phyloP scores from a whole-genome alignment of 805 yeast species.

The Yarrowia divulgata region DNA sequence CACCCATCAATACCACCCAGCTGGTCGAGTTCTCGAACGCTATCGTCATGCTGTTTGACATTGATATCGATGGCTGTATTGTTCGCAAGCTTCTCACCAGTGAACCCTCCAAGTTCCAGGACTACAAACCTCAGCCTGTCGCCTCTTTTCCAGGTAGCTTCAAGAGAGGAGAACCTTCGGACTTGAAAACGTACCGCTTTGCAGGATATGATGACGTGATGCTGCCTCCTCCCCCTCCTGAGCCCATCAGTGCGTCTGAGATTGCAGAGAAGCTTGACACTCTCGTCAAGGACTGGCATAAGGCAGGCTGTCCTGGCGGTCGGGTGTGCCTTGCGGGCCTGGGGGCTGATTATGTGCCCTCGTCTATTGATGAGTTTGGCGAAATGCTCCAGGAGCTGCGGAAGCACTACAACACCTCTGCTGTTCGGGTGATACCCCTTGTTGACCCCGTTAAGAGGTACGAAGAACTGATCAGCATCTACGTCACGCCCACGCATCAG shows the following conservation, averaged over 20 bases:
- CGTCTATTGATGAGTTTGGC: constrained; percentile 15
- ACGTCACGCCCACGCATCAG: neutral
- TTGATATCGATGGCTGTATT: constrained; percentile 17
- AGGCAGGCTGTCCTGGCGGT: constrained; percentile 4
- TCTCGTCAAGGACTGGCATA: constrained; percentile 10
- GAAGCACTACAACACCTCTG: constrained; percentile 8
- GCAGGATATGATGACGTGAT: neutral
- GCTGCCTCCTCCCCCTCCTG: neutral
- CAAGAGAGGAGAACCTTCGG: neutral
- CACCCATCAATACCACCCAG: constrained; percentile 1
- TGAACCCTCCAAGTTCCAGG: constrained; percentile 1
- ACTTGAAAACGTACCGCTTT: neutral
- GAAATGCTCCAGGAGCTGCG: constrained; percentile 8
- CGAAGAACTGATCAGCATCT: neutral
- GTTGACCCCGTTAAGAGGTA: constrained; percentile 14
- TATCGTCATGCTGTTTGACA: constrained; percentile 7
- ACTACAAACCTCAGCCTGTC: constrained; percentile 13
- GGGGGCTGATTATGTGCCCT: neutral
- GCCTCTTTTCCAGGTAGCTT: neutral
- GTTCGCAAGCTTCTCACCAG: constrained; percentile 26
- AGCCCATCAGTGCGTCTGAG: neutral
- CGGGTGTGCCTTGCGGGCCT: neutral
- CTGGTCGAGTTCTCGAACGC: constrained; percentile 9
- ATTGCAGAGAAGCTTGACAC: neutral
- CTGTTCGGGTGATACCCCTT: neutral